Conservation (phyloP, 306 rosid species). For the Medicago truncatula region DNA sequence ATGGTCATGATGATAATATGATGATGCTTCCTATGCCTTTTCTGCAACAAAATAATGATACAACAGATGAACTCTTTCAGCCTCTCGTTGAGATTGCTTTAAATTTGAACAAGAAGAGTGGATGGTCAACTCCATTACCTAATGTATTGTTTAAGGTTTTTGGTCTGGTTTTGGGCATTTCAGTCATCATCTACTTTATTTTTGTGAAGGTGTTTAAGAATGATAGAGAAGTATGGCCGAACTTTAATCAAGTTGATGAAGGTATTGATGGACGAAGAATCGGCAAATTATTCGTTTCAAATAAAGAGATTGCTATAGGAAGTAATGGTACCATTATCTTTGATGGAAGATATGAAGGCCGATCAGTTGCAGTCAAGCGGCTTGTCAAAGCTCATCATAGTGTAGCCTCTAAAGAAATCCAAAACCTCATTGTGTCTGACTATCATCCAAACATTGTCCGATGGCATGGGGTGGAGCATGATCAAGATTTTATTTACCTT, state of each 20-base stretch:
- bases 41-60: slow-evolving; percentile 33
- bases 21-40: slow-evolving; percentile 40
- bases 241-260: slow-evolving; percentile 44
- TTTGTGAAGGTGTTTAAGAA: slow-evolving; percentile 38
- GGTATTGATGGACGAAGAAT: slow-evolving; percentile 61
- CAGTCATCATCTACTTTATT: slow-evolving; percentile 27
- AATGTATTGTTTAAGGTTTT: slow-evolving; percentile 36
- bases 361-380: slow-evolving; percentile 87
- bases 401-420: slow-evolving; percentile 74
- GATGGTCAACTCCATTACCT: slow-evolving; percentile 43
- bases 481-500: slow-evolving; percentile 83
- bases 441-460: slow-evolving; percentile 79
- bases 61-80: slow-evolving; percentile 28
- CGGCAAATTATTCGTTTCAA: slow-evolving; percentile 70
- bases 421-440: slow-evolving; percentile 80
- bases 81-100: slow-evolving; percentile 38
- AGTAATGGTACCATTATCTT: slow-evolving; percentile 86
- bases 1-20: slow-evolving; percentile 35
- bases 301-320: slow-evolving; percentile 79
- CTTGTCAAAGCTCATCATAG: slow-evolving; percentile 81
- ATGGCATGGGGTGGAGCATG: slow-evolving; percentile 84
- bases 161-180: slow-evolving; percentile 48
- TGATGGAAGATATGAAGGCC: slow-evolving; percentile 78
- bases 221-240: slow-evolving; percentile 38
- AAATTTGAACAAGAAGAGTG: slow-evolving; percentile 30